Base-by-base conservation (phyloP, 176 grass and related monocot genomes). In the Guadua angustifolia region DNA sequence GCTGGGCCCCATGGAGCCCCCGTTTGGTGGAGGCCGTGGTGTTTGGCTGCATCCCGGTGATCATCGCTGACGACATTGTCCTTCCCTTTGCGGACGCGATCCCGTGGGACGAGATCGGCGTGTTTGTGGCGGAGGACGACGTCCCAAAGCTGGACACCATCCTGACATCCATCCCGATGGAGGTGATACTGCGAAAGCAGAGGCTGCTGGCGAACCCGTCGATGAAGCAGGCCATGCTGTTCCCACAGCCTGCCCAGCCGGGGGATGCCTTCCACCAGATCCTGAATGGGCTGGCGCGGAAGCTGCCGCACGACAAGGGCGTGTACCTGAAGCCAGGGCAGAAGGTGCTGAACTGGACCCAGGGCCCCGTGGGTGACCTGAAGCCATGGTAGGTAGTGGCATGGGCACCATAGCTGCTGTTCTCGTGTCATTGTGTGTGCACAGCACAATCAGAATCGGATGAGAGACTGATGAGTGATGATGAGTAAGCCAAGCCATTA, bases 201-300 rank as follows among this genome's bases (percentile, higher is more conserved):
- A 82, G 92, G 75, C 44, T 92, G 64, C 84, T 94, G 0, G 92
- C 92, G 0, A 91, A 94, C 55, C 92, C 92, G 0, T 94, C 81
- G 5, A 92, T 94, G 89, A 94, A 94, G 78, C 89, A 91, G 84
- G 89, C 92, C 17, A 89, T 94, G 92, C 42, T 87, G 2, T 91
- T 94, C 81, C 87, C 92, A 0, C 89, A 94, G 61, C 92, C 92
- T 0, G 87, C 92, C 0, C 77, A 89, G n/a, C 69, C 92, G 0
- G 87, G 92, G 0, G 92, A 94, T 3, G 92, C 92, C 6, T 94
- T 92, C 87, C 92, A 94, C 83, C 92, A 94, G 68, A 92, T 94
- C 43, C 71, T 94, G 29, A 94, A 89, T 0, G 89, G 92, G 0
- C 39, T 94, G 61, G 89, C 86, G 0, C 72, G 89, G 47, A 94